A percentile compares a stretch with the other conserved stretches of the same genome.
Conservation (phyloP, 352 stramenopile genomes). For the Pythium rishiriense region DNA sequence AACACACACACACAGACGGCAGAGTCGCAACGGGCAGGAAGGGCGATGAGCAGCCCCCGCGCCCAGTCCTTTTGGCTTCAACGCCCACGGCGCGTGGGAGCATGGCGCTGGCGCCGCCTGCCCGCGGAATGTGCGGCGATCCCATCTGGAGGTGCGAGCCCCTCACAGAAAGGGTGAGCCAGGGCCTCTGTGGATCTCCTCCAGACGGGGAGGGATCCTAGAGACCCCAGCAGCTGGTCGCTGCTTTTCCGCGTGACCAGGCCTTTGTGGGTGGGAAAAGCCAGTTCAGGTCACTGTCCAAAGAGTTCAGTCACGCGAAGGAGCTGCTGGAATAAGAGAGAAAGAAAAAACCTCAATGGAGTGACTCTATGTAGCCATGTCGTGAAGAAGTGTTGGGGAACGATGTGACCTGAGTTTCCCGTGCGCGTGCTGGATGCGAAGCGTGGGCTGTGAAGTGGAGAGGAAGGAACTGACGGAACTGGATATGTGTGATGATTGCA, state of each 20-base stretch:
- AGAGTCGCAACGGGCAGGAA: not conserved
- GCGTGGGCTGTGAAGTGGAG: not conserved
- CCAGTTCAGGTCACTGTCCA: not conserved
- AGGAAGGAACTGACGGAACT: not conserved
- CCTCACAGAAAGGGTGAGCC: not conserved
- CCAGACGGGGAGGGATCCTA: not conserved
- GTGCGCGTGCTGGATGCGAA: not conserved
- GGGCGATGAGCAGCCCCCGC: not conserved
- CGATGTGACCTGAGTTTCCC: not conserved
- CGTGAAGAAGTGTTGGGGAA: not conserved
- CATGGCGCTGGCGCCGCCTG: not conserved
- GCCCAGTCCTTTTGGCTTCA: no score
- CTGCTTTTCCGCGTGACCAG: not conserved
- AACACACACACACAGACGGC: not conserved
- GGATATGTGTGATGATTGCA: not conserved
- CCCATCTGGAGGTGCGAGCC: not conserved
- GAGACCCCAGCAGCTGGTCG: not conserved
- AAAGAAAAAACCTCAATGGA: not conserved
- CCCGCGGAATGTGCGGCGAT: slow-evolving; percentile 11
- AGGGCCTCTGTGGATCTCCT: not conserved
- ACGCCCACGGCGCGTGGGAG: not conserved
- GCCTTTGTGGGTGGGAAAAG: not conserved
- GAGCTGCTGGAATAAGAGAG: no score
- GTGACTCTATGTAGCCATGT: not conserved
- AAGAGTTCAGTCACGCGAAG: not conserved